Conservation (phyloP, 23 red algal species). For the Porphyridium purpureum region DNA sequence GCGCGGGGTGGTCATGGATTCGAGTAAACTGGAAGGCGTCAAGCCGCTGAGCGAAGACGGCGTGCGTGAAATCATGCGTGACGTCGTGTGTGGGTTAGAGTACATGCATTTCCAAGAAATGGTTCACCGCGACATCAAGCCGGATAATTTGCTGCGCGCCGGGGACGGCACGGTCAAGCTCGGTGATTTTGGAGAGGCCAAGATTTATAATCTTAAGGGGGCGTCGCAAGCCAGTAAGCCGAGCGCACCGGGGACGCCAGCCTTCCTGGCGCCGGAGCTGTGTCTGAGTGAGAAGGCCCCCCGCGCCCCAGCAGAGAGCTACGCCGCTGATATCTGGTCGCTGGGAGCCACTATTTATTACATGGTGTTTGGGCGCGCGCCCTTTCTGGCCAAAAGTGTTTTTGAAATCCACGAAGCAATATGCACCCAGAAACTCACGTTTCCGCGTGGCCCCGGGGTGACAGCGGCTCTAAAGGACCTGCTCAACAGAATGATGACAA, state of each 20-base stretch:
- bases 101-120: slow-evolving; percentile 77
- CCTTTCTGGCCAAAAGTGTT: slow-evolving; percentile 69
- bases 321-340: slow-evolving; percentile 87
- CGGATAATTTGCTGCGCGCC: slow-evolving; percentile 80
- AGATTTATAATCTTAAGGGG: slow-evolving; percentile 57
- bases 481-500: slow-evolving; percentile 71
- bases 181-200: slow-evolving; percentile 90
- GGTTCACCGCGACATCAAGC: slow-evolving; percentile 93
- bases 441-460: slow-evolving; percentile 57
- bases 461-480: slow-evolving; percentile 65
- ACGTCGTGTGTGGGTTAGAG: slow-evolving; percentile 66
- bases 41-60: slow-evolving; percentile 68
- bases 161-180: slow-evolving; percentile 86
- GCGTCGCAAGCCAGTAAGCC: slow-evolving; percentile 27
- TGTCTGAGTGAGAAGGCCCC: slow-evolving; percentile 57
- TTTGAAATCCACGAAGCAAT: slow-evolving; percentile 92
- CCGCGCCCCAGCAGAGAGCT: slow-evolving; percentile 59
- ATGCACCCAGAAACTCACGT: slow-evolving; percentile 63
- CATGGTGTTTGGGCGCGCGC: slow-evolving; percentile 73
- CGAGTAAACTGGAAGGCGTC: slow-evolving; percentile 55
- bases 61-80: slow-evolving; percentile 63
- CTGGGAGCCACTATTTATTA: slow-evolving; percentile 88
- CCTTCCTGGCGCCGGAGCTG: slow-evolving; percentile 82
- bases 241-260: slow-evolving; percentile 51
- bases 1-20: slow-evolving; percentile 69